A percentile compares a stretch with the other conserved stretches of the same genome.
Evolutionary conservation across 2,329 filamentous ascomycete species (phyloP).

Genomic region (Ambrosiella beaveri): DNA sequence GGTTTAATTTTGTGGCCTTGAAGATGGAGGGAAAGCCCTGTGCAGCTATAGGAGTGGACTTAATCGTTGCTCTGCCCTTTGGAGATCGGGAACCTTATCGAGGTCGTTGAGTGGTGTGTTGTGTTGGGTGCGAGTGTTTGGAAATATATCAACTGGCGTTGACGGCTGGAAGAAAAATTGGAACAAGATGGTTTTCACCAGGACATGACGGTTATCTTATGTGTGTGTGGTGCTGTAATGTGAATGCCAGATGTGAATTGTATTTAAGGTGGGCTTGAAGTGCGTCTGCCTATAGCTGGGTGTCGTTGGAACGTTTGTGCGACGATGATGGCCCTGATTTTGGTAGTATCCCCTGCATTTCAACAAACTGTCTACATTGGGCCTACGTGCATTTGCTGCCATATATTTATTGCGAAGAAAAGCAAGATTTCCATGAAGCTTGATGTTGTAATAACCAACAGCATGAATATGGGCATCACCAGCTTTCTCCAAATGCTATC

Average conservation of each 20-base stretch:
- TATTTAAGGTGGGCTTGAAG: neutral
- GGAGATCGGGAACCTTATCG: neutral
- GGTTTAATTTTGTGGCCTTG: constrained; percentile 14
- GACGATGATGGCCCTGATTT: too few relatives aligned
- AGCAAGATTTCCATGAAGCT: too few relatives aligned
- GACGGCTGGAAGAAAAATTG: neutral
- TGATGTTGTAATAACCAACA: too few relatives aligned
- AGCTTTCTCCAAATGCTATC: neutral
- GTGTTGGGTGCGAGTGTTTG: neutral
- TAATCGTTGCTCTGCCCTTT: constrained; percentile 60
- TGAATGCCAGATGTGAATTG: neutral
- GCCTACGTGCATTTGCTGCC: too few relatives aligned
- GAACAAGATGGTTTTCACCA: constrained; percentile 1
- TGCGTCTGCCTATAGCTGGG: neutral
- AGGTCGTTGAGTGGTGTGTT: neutral
- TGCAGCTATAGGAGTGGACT: constrained; percentile 70
- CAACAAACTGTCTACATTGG: too few relatives aligned
- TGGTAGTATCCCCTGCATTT: too few relatives aligned
- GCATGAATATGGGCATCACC: neutral
- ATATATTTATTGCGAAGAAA: too few relatives aligned
- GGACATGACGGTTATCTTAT: neutral
- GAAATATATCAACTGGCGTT: neutral
- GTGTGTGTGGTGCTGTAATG: neutral
- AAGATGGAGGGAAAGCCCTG: constrained; percentile 89
- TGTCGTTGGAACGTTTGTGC: too few relatives aligned